phyloP scores from a whole-genome alignment of 1,284 basidiomycete species.

The Ceratobasidium sp. region DNA sequence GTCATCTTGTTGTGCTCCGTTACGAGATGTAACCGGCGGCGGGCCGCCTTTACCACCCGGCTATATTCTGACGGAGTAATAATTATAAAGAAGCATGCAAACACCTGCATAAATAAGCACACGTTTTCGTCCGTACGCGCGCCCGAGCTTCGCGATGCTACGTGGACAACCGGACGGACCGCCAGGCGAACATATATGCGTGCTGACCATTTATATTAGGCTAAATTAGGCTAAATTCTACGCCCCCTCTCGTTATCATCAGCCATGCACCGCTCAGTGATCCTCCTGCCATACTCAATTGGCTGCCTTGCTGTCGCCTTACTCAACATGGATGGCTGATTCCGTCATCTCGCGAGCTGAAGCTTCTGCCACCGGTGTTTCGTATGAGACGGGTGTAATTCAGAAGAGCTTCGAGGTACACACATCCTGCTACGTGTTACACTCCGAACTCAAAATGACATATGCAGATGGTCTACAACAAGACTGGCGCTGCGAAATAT shows the following conservation, averaged over 20 bases:
- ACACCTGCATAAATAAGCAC: background rate
- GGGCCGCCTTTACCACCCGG: slow-evolving; percentile 12
- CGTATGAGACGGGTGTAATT: slow-evolving; percentile 33
- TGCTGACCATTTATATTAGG: too few species aligned
- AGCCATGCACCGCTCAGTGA: slow-evolving; percentile 8
- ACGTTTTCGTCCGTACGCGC: background rate
- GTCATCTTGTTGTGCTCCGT: background rate
- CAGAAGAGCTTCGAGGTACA: slow-evolving; percentile 38
- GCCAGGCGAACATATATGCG: slow-evolving; percentile 9
- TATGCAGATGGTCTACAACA: slow-evolving; percentile 34
- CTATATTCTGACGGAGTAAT: slow-evolving; percentile 18
- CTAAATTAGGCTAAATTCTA: background rate
- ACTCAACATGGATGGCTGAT: slow-evolving; percentile 37
- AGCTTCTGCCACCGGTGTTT: slow-evolving; percentile 11
- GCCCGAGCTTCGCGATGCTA: slow-evolving; percentile 22
- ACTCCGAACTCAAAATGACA: background rate
- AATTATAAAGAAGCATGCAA: background rate
- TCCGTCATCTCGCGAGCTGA: slow-evolving; percentile 32
- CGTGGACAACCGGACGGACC: slow-evolving; percentile 29
- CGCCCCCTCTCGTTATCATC: background rate
- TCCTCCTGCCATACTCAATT: slow-evolving; percentile 4
- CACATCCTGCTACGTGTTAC: background rate
- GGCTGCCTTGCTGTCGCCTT: slow-evolving; percentile 14
- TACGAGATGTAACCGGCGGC: slow-evolving; percentile 24
- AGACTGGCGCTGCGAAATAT: slow-evolving; percentile 23